Base-by-base conservation (phyloP, 176 grass and related monocot species). In the Olyra latifolia region DNA sequence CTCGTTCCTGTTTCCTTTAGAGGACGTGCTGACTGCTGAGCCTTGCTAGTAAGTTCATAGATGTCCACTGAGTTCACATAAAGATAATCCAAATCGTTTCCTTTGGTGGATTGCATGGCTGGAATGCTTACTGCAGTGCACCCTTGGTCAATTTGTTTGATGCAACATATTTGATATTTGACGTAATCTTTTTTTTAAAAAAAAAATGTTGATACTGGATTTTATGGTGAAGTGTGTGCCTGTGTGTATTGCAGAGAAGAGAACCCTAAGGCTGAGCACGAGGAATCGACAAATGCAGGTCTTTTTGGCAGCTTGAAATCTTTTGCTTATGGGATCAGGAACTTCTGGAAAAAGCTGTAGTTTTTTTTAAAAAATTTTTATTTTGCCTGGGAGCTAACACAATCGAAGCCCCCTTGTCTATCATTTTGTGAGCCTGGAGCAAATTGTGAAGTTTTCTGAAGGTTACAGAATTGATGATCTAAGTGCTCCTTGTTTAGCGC, bases 311-410 rank as follows among this genome's bases (percentile, higher is more conserved):
- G 85, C 79, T 62, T 97, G 60, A 93, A 91, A 82, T 97, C 80
- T 27, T 84, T 93, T 80, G 88, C 85, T 41, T 43, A 66, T 86
- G 88, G 88, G 24, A 84, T 97, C 66, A 86, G 87, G 35, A 91
- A 84, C 61, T 88, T 97, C 7, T 97, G 89, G 89, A 91, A 77
- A 50, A 94, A 80, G 5, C 65, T 91, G 77, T 97, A 83, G 86
- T 88, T 86, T 71, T 15, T 24, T 59, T 54, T n/a, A n/a, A n/a
- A n/a, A n/a, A n/a, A 35, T 35, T 35, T 35, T 40, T 47, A 0
- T 77, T 82, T 49, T 62, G 32, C 47, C 59, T 49, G 35, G 52
- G 25, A 56, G 74, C 62, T 72, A 49, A 62, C 47, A 50, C 43
- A 30, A 15, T 25, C 30, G 79, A 72, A 49, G 23, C 20, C 13